A percentile compares a stretch with the other conserved stretches of the same genome.
Evolutionary conservation across 805 yeast species (phyloP).

Genomic region (Cyberlindnera petersonii): DNA sequence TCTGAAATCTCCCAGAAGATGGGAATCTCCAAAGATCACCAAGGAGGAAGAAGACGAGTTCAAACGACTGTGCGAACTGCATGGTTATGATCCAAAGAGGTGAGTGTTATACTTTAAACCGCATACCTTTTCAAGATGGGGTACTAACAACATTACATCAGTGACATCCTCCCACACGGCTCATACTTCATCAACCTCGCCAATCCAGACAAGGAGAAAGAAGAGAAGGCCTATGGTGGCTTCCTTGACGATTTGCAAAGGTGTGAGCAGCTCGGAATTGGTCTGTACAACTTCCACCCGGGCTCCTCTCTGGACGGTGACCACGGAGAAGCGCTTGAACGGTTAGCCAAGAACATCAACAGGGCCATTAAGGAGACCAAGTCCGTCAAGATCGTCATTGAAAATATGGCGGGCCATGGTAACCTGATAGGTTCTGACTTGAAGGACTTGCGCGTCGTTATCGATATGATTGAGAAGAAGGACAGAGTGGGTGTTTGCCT

Average conservation of each 20-base stretch:
- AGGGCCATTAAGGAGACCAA: conserved; percentile 67
- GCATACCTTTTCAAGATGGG: neutral
- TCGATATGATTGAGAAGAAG: conserved; percentile 75
- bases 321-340: conserved; percentile 56
- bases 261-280: conserved; percentile 82
- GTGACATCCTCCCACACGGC: conserved; percentile 88
- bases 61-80: conserved; percentile 53
- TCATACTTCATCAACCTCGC: conserved; percentile 91
- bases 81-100: conserved; percentile 66
- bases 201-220: conserved; percentile 81
- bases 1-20: conserved; percentile 82
- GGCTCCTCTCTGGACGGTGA: conserved; percentile 82
- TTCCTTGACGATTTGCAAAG: conserved; percentile 83
- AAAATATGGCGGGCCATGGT: conserved; percentile 98
- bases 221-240: conserved; percentile 66
- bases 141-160: conserved; percentile 6
- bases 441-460: conserved; percentile 71
- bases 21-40: conserved; percentile 80
- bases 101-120: conserved; percentile 1
- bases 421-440: conserved; percentile 79
- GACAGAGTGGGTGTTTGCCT: conserved; percentile 90
- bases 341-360: conserved; percentile 77
- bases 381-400: conserved; percentile 84
- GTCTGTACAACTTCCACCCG: conserved; percentile 88
- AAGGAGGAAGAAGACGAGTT: conserved; percentile 67